Conservation (phyloP, 1,139 yeast species). For the Hansenula lynferdii region DNA sequence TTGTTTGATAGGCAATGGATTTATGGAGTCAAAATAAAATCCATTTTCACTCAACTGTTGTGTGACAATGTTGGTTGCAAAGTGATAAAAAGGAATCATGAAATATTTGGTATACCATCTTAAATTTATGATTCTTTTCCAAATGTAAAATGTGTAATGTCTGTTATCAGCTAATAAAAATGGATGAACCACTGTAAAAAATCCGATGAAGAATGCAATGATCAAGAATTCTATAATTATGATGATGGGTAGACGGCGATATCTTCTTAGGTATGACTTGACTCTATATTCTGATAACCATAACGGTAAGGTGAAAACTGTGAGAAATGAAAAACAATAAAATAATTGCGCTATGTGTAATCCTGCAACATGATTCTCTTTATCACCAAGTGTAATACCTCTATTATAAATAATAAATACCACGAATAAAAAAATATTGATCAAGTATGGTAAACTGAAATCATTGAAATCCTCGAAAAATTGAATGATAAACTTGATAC, state of each 20-base stretch:
- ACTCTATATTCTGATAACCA: conserved; percentile 48
- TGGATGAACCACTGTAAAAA: conserved; percentile 78
- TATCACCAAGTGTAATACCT: conserved; percentile 82
- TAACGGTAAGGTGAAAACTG: conserved; percentile 62
- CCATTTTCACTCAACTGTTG: conserved; percentile 31
- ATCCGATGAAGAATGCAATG: conserved; percentile 47
- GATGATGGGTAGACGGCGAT: conserved; percentile 22
- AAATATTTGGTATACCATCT: conserved; percentile 35
- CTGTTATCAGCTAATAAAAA: conserved; percentile 91
- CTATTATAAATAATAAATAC: conserved; percentile 59
- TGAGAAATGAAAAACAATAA: conserved; percentile 64
- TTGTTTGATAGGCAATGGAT: conserved; percentile 30
- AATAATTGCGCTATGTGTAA: conserved; percentile 77
- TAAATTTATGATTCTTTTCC: conserved; percentile 53
- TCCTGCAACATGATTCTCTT: conserved; percentile 71
- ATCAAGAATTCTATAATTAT: conserved; percentile 27
- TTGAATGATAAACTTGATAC: conserved; percentile 31
- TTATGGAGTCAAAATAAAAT: conserved; percentile 27
- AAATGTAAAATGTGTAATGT: conserved; percentile 85
- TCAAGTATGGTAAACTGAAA: conserved; percentile 44
- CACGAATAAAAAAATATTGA: conserved; percentile 49
- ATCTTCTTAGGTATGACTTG: conserved; percentile 29
- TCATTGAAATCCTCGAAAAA: conserved; percentile 28
- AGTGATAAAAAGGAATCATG: conserved; percentile 70
- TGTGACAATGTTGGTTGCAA: conserved; percentile 47